phyloP scores from a whole-genome alignment of 2,329 filamentous ascomycete species.

The Thelonectria olida region DNA sequence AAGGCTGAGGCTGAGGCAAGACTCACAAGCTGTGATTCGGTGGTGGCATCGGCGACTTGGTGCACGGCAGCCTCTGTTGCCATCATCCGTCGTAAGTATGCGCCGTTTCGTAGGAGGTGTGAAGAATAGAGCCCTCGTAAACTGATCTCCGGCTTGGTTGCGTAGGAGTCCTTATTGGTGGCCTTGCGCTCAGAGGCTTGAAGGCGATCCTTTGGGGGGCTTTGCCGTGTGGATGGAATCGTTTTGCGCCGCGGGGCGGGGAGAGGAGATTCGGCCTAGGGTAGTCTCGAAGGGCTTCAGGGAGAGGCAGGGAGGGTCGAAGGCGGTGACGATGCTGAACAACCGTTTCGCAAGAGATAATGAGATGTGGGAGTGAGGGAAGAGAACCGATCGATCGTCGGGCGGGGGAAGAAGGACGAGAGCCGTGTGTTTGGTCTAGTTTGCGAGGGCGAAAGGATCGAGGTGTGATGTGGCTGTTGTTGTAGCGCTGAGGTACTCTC shows the following conservation, averaged over 20 bases:
- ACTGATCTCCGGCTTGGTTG: slow-evolving; percentile 36
- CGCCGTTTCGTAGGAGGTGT: slow-evolving; percentile 42
- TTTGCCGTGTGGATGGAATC: slow-evolving; percentile 15
- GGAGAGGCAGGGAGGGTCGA: neutral
- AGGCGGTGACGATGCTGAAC: neutral
- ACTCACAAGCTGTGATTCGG: slow-evolving; percentile 58
- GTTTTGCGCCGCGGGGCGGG: slow-evolving; percentile 24
- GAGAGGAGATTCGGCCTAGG: slow-evolving; percentile 20
- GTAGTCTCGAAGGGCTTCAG: slow-evolving; percentile 2
- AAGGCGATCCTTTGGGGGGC: slow-evolving; percentile 14
- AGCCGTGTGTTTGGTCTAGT: slow-evolving; percentile 18
- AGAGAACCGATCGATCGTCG: slow-evolving; percentile 20
- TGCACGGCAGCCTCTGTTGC: slow-evolving; percentile 68
- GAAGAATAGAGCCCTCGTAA: slow-evolving; percentile 40
- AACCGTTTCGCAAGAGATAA: slow-evolving; percentile 2
- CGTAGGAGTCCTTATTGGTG: slow-evolving; percentile 19
- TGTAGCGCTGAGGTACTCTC: slow-evolving; percentile 29
- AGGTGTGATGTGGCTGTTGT: slow-evolving; percentile 27
- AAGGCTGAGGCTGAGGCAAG: slow-evolving; percentile 3
- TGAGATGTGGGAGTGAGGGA: slow-evolving; percentile 4
- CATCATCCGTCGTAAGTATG: slow-evolving; percentile 67
- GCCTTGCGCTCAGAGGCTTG: slow-evolving; percentile 27
- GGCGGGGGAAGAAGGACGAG: slow-evolving; percentile 19
- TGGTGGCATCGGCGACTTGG: slow-evolving; percentile 63
- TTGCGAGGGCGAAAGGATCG: slow-evolving; percentile 23